These are phyloP conservation scores for Vitis hybrid DNA, from an alignment of 177 flowering plant species.

Conservation along the genomic window DNA sequence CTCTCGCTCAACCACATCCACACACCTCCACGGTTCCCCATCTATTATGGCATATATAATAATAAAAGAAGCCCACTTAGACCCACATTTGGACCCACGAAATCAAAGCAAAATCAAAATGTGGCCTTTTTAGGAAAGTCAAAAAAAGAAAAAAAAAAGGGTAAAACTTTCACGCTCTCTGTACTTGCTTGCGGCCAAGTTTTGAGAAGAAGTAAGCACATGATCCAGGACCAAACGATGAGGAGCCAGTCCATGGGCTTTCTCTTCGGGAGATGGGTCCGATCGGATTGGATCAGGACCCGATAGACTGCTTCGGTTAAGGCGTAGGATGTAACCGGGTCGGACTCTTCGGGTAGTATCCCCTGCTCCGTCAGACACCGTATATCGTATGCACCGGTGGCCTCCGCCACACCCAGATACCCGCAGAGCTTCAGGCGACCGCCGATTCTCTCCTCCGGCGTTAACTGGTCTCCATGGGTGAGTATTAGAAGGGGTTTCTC, in stretches of 20 bases:
- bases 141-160: too few relatives aligned
- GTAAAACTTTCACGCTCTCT: too few relatives aligned
- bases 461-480: conserved; percentile 4
- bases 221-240: background rate
- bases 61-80: too few relatives aligned
- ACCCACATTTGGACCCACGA: too few relatives aligned
- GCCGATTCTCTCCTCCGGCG: background rate
- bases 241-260: background rate
- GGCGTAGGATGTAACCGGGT: conserved; percentile 8
- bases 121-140: too few relatives aligned
- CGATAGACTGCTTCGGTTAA: conserved; percentile 1
- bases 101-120: too few relatives aligned
- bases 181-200: background rate
- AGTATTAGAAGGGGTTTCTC: conserved; percentile 2
- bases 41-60: too few relatives aligned
- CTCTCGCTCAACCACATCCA: too few relatives aligned
- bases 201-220: conserved; percentile 11
- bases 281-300: background rate
- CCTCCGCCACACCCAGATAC: conserved; percentile 1
- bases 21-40: too few relatives aligned
- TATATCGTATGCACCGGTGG: conserved; percentile 1
- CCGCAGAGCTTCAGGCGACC: background rate
- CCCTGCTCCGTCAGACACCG: conserved; percentile 8
- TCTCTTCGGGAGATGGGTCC: conserved; percentile 6
- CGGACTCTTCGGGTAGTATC: conserved; percentile 4